Evolutionary conservation across 805 yeast genomes (phyloP).

Genomic region (Metschnikowia kunwiensis): DNA sequence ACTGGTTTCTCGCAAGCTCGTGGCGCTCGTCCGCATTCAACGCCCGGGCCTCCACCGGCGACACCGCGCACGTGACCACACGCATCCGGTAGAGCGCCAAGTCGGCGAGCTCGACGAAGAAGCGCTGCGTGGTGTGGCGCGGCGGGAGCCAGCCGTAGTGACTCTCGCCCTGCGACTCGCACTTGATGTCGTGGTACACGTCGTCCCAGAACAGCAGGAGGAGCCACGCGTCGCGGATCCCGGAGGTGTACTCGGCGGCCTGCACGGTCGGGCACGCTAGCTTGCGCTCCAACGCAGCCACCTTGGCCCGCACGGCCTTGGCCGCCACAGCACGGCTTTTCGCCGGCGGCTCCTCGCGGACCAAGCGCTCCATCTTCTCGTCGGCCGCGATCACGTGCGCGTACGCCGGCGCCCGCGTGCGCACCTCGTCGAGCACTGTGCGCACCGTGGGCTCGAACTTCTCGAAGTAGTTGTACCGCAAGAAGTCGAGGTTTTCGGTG

Average conservation of each 20-base stretch:
- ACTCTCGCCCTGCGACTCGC: conserved; percentile 2
- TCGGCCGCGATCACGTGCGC: conserved; percentile 8
- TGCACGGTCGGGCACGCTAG: conserved; percentile 2
- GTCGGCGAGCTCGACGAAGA: conserved; percentile 12
- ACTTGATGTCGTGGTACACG: conserved; percentile 16
- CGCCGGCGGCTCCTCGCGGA: background rate
- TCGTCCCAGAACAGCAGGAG: conserved; percentile 15
- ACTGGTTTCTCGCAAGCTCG: conserved; percentile 10
- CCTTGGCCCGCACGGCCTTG: conserved; percentile 2
- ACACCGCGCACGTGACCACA: conserved; percentile 8
- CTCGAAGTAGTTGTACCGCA: conserved; percentile 14
- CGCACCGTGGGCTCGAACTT: conserved; percentile 7
- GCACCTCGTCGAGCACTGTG: background rate
- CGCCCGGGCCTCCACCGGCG: conserved; percentile 2
- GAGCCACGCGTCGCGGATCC: conserved; percentile 11
- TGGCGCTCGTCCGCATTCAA: conserved; percentile 11
- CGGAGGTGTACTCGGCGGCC: conserved; percentile 1
- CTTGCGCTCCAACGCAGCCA: conserved; percentile 8
- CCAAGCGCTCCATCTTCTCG: conserved; percentile 4
- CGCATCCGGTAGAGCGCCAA: conserved; percentile 12
- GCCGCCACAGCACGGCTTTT: background rate
- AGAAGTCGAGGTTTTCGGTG: conserved; percentile 3
- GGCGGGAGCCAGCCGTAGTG: conserved; percentile 13
- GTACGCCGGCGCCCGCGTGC: conserved; percentile 2
- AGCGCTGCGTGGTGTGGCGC: conserved; percentile 6